Base-by-base conservation (phyloP, 768 basidiomycete genomes). In the Psilocybe azurescens region DNA sequence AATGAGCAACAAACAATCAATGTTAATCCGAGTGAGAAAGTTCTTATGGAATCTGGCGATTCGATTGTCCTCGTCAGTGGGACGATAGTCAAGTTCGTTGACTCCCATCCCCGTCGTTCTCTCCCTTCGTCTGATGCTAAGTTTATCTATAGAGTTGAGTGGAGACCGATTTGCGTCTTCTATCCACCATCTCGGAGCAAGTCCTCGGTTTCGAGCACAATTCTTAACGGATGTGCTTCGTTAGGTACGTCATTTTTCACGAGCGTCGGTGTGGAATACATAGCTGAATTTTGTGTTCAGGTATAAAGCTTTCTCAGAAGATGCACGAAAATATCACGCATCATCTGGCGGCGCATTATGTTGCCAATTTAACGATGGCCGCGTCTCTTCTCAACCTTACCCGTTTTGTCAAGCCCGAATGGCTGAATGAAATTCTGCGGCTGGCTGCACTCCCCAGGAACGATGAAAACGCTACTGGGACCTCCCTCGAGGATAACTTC, bases 331-430 rank as follows among this genome's bases (percentile, higher is more conserved):
- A 81, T 20, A 77, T 86, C 14, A 92, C 90, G 0, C 90, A 93
- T 64, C 88, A 92, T 69, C 78, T 93, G 54, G 79, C 80, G 3
- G 66, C 85, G 3, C 80, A 79, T 20, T 85, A 83, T 58, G 70
- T 78, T 3, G 76, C 86, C n/a, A 82, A 78, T 7, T 73, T 86
- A 0, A 62, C 78, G 0, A 76, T 87, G 24, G 86, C 85, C 0
- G 74, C 82, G 0, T 90, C 91, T 11, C 78, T 93, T 9, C 73
- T 93, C 14, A 82, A 83, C 3, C 77, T 82, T 0, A 79, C 83
- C 13, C 78, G 81, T 10, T 81, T 93, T 52, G 89, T 89, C 33
- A 91, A 80, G 60, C 78, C 81, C 0, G 86, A 89, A 51, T 94
- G 91, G 91, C 73, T 93, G 28, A 72, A 74, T 6, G 87, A 91